Evolutionary conservation across 192 early-diverging fungal species (phyloP).

Genomic region (Pecoramyces ruminantium): DNA sequence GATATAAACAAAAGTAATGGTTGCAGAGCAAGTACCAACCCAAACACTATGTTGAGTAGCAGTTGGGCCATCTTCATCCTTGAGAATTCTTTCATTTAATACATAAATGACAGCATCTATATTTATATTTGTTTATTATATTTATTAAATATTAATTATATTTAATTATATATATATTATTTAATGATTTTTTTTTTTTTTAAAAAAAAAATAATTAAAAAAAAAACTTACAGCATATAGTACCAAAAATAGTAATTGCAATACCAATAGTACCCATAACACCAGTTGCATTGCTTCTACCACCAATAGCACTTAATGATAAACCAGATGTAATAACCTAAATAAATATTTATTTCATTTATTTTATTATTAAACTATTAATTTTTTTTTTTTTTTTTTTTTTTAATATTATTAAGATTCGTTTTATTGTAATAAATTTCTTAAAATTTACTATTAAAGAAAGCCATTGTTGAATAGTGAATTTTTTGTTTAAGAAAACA

Average conservation of each 20-base stretch:
- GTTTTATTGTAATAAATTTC: too few relatives aligned
- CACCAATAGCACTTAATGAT: neutral
- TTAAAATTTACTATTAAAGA: neutral
- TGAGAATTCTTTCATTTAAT: neutral
- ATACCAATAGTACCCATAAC: neutral
- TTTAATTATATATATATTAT: too few relatives aligned
- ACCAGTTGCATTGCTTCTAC: neutral
- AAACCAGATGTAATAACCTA: neutral
- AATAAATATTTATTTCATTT: too few relatives aligned
- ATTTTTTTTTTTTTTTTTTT: too few relatives aligned
- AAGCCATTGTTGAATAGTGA: neutral
- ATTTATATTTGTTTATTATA: too few relatives aligned
- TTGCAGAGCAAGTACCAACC: neutral
- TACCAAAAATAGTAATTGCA: neutral
- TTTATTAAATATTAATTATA: too few relatives aligned
- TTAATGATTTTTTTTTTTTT: too few relatives aligned
- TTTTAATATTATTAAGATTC: too few relatives aligned
- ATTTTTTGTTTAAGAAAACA: neutral
- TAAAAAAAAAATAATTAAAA: too few relatives aligned
- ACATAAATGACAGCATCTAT: neutral
- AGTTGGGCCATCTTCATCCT: neutral
- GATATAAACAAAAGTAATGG: neutral
- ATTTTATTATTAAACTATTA: too few relatives aligned
- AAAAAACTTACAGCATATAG: neutral
- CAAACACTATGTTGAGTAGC: neutral